These are phyloP conservation scores for Trichophyton rubrum DNA, from an alignment of 2,329 filamentous ascomycete species.

Conservation along the genomic window DNA sequence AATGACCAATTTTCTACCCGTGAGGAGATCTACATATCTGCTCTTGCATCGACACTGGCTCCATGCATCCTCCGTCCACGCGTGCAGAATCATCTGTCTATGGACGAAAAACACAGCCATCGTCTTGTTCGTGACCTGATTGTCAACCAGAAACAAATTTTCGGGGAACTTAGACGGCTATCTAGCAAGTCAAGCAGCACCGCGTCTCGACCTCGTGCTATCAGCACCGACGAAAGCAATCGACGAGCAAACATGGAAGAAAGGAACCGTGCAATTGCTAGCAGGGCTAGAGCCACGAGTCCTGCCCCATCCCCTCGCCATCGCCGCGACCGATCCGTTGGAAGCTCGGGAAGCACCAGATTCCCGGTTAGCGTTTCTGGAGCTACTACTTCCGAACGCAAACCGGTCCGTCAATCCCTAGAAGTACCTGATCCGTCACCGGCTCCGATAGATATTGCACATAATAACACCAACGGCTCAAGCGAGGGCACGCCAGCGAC, in stretches of 20 bases:
- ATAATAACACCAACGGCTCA: constrained; percentile 30
- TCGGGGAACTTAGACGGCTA: constrained; percentile 80
- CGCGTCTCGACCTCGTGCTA: constrained; percentile 58
- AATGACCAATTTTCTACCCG: constrained; percentile 79
- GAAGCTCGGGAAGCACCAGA: constrained; percentile 50
- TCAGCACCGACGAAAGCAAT: constrained; percentile 92
- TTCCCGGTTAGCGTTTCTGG: constrained; percentile 69
- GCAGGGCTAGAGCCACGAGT: constrained; percentile 60
- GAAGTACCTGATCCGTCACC: constrained; percentile 57
- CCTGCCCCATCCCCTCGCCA: constrained; percentile 48
- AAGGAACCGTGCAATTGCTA: constrained; percentile 64
- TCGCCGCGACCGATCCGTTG: constrained; percentile 66
- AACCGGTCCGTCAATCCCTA: constrained; percentile 50
- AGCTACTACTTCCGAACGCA: constrained; percentile 37
- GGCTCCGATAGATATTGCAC: constrained; percentile 19
- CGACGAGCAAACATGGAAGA: constrained; percentile 90
- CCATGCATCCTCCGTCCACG: constrained; percentile 82
- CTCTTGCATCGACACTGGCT: constrained; percentile 62
- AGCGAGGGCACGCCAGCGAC: constrained; percentile 16
- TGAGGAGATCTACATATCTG: constrained; percentile 69
- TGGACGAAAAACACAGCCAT: constrained; percentile 90
- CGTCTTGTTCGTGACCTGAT: constrained; percentile 86
- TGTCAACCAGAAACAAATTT: constrained; percentile 86
- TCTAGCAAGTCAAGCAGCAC: constrained; percentile 23
- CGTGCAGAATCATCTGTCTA: constrained; percentile 74